Percentiles rank a stretch among this genome's conserved stretches.
These are phyloP conservation scores for Nicotiana rustica DNA, from an alignment of 305 asterid species.

Conservation along the genomic window DNA sequence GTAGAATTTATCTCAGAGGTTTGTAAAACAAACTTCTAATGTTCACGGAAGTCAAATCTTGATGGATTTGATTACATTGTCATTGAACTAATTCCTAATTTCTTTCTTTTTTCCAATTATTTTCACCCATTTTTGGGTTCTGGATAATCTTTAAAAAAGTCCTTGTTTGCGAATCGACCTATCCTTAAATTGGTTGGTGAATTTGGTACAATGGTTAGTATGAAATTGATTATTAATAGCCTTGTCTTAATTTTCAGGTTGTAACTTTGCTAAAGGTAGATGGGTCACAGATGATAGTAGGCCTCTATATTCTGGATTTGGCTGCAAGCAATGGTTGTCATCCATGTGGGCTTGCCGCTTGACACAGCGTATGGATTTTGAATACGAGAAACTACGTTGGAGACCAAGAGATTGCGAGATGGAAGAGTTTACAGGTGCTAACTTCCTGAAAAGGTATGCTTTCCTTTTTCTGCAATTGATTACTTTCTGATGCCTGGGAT, in stretches of 20 bases:
- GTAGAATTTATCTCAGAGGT: background rate
- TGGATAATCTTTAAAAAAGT: background rate
- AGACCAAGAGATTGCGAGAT: conserved; percentile 76
- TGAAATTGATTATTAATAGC: background rate
- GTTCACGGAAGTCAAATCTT: background rate
- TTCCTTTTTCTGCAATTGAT: background rate
- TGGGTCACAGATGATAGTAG: conserved; percentile 71
- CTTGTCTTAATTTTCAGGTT: conserved; percentile 56
- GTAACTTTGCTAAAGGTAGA: conserved; percentile 82
- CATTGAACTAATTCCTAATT: conserved; percentile 5
- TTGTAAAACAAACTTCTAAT: background rate
- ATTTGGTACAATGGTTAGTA: background rate
- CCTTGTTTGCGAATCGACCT: background rate
- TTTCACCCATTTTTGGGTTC: conserved; percentile 11
- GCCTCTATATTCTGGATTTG: conserved; percentile 87
- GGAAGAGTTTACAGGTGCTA: conserved; percentile 76
- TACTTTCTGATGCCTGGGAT: conserved; percentile 3
- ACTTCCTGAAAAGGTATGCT: conserved; percentile 68
- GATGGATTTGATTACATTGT: conserved; percentile 7
- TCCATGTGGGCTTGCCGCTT: conserved; percentile 98
- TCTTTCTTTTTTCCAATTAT: background rate
- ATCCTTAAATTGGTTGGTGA: conserved; percentile 25
- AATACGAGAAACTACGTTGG: conserved; percentile 91
- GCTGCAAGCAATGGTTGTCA: conserved; percentile 92
- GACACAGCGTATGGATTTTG: conserved; percentile 90